These are phyloP conservation scores for Cladosporium sp. DNA, from an alignment of 2,329 filamentous ascomycete genomes.

Conservation along the genomic window DNA sequence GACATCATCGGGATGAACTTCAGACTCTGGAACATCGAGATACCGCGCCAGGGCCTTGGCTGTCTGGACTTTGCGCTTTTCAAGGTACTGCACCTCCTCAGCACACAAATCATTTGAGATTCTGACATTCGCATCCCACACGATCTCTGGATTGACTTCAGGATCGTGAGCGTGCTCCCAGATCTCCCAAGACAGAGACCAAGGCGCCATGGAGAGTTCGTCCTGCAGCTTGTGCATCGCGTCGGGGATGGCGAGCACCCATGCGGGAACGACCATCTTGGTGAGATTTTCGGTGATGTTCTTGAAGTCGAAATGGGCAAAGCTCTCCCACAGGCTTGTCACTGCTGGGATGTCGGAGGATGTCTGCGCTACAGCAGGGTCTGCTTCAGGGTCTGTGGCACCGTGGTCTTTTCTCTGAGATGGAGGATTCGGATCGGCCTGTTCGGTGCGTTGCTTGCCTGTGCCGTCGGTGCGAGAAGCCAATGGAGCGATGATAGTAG, in stretches of 20 bases:
- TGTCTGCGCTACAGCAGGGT: background rate
- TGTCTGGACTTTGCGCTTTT: slow-evolving; percentile 64
- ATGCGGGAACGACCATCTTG: slow-evolving; percentile 66
- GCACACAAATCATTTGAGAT: slow-evolving; percentile 76
- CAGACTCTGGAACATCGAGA: slow-evolving; percentile 68
- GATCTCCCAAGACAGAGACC: slow-evolving; percentile 86
- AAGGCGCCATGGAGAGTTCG: slow-evolving; percentile 82
- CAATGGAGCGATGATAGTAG: background rate
- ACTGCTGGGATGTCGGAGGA: slow-evolving; percentile 4
- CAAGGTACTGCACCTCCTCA: slow-evolving; percentile 74
- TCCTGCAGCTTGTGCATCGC: slow-evolving; percentile 79
- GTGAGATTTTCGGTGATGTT: slow-evolving; percentile 26
- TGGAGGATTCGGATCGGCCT: background rate
- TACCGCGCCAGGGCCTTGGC: slow-evolving; percentile 76
- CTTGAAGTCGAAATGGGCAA: slow-evolving; percentile 26
- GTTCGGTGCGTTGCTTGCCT: slow-evolving; percentile 5
- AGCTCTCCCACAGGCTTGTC: slow-evolving; percentile 22
- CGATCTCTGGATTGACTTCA: slow-evolving; percentile 79
- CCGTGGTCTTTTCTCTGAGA: background rate
- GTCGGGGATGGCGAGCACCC: slow-evolving; percentile 71
- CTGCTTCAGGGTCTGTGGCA: background rate
- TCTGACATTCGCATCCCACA: slow-evolving; percentile 74
- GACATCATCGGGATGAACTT: slow-evolving; percentile 89
- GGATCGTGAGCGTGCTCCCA: slow-evolving; percentile 89
- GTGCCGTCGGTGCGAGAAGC: background rate